Conservation (phyloP, 148 eudicot species). For the Linanthus parryae region DNA sequence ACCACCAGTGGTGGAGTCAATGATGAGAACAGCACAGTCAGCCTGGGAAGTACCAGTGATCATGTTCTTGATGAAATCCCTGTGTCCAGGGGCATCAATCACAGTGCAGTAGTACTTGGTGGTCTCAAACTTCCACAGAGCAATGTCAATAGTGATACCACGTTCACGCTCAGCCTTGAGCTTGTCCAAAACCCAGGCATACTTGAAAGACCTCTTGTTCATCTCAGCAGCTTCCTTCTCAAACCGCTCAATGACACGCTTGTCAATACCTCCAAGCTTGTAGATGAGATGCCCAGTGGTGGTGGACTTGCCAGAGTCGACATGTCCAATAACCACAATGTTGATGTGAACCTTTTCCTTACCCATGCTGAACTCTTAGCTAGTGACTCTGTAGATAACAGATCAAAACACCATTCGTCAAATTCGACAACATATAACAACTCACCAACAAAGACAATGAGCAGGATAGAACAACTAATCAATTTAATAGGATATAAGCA, state of each 20-base stretch:
- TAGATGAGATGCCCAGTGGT: slow-evolving; percentile 36
- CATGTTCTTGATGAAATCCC: slow-evolving; percentile 11
- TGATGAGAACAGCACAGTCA: slow-evolving; percentile 9
- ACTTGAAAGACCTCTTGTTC: slow-evolving; percentile 38
- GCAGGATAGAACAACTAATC: no score
- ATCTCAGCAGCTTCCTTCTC: slow-evolving; percentile 43
- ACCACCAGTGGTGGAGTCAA: slow-evolving; percentile 10
- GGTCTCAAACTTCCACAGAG: slow-evolving; percentile 33
- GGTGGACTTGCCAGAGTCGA: slow-evolving; percentile 33
- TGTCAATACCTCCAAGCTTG: slow-evolving; percentile 45
- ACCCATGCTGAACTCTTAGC: slow-evolving; percentile 13
- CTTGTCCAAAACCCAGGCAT: slow-evolving; percentile 36
- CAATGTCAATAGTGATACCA: slow-evolving; percentile 35
- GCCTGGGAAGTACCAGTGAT: slow-evolving; percentile 12
- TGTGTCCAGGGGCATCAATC: slow-evolving; percentile 9
- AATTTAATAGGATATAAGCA: no score
- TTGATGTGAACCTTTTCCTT: slow-evolving; percentile 26
- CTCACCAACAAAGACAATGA: no score
- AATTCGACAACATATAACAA: no score
- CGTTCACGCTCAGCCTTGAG: slow-evolving; percentile 34
- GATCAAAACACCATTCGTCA: no score
- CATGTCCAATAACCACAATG: slow-evolving; percentile 37
- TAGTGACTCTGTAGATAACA: background rate
- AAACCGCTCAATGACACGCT: slow-evolving; percentile 38
- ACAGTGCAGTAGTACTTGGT: slow-evolving; percentile 19